These are phyloP conservation scores for Malus hybrid DNA, from an alignment of 331 rosid species.

Conservation along the genomic window DNA sequence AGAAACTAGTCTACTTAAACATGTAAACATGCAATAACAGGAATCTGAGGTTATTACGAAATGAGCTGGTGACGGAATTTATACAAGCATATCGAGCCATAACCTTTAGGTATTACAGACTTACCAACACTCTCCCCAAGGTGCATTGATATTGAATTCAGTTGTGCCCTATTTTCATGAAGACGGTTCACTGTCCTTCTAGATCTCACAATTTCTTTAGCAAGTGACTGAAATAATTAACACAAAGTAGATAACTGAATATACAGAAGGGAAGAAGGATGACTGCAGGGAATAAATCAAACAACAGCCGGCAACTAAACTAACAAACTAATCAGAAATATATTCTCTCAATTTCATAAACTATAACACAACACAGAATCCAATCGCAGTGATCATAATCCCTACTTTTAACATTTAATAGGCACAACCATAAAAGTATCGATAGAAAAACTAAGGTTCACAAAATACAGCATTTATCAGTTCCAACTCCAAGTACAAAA, in stretches of 20 bases:
- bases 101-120: background rate
- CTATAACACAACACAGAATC: background rate
- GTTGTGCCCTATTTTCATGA: conserved; percentile 45
- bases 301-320: background rate
- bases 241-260: background rate
- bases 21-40: background rate
- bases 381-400: background rate
- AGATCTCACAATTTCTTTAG: conserved; percentile 43
- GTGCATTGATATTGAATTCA: conserved; percentile 53
- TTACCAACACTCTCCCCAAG: conserved; percentile 56
- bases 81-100: background rate
- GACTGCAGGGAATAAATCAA: too few relatives aligned
- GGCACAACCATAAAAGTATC: background rate
- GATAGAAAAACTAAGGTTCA: background rate
- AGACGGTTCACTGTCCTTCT: conserved; percentile 45
- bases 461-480: too few relatives aligned
- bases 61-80: background rate
- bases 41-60: background rate
- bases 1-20: background rate
- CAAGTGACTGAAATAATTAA: conserved; percentile 32
- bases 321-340: background rate
- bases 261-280: background rate
- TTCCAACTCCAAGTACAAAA: too few relatives aligned
- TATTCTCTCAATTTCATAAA: background rate
- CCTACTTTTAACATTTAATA: background rate